Evolutionary conservation across 2,329 filamentous ascomycete genomes (phyloP).

Genomic region (Dissoconium aciculare): DNA sequence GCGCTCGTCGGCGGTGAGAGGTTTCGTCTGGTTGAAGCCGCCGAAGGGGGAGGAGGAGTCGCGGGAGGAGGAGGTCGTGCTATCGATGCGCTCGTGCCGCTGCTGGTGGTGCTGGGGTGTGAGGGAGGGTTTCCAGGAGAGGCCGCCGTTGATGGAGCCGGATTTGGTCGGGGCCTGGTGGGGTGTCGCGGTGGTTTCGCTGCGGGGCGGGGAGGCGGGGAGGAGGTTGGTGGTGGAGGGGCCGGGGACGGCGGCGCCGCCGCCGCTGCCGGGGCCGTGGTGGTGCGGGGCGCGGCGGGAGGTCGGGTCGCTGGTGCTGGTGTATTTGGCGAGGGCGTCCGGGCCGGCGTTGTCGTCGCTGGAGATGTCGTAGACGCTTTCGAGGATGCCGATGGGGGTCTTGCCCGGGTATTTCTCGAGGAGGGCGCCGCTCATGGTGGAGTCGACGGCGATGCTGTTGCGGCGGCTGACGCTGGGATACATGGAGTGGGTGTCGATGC

Average conservation of each 20-base stretch:
- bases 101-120: slow-evolving; percentile 6
- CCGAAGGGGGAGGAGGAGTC: slow-evolving; percentile 47
- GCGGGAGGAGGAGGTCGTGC: slow-evolving; percentile 85
- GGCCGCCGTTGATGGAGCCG: slow-evolving; percentile 6
- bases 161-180: neutral
- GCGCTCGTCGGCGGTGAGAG: slow-evolving; percentile 17
- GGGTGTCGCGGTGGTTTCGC: slow-evolving; percentile 9
- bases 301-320: slow-evolving; percentile 15
- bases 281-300: slow-evolving; percentile 5
- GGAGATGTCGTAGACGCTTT: slow-evolving; percentile 13
- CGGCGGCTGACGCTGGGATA: slow-evolving; percentile 3
- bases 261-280: slow-evolving; percentile 1
- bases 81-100: slow-evolving; percentile 54
- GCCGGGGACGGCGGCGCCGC: neutral
- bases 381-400: slow-evolving; percentile 9
- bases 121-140: slow-evolving; percentile 16
- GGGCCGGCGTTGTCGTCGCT: slow-evolving; percentile 11
- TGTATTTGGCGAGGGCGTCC: slow-evolving; percentile 6
- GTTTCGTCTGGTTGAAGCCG: slow-evolving; percentile 18
- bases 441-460: slow-evolving; percentile 3
- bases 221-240: slow-evolving; percentile 1
- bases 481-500: slow-evolving; percentile 1
- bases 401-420: slow-evolving; percentile 4
- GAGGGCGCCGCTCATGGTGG: slow-evolving; percentile 11
- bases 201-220: slow-evolving; percentile 10